Evolutionary conservation across 202 grass and related monocot species (phyloP), one percentile per base, ranked within the genome.

Genomic region (Elaeis oleifera): DNA sequence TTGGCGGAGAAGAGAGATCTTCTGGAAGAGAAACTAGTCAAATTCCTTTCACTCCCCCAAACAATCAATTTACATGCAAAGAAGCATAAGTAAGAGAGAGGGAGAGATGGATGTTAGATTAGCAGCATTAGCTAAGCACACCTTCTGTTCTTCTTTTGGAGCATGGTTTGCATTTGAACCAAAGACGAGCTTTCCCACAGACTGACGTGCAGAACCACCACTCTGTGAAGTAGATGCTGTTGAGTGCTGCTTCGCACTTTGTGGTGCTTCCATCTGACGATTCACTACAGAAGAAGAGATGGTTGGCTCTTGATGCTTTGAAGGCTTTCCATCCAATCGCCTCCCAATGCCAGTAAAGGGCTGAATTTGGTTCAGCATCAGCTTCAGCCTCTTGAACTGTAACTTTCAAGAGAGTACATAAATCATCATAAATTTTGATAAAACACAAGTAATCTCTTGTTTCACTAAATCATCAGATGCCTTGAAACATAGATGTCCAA

Each of bases 131-230:
- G 20, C 20, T 20, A 49, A 27, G 24, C 11, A 18, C 82, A 84
- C 85, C 84, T 85, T 76, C 13, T 80, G 69, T 44, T 55, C 49
- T 78, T 81, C 83, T 73, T 84, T 86, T 31, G 59, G 54, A 54
- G 32, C 36, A 69, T 53, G 83, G 68, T 65, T 80, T 65, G 74
- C 29, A 72, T 64, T 77, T 65, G 90, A 90, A 80, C 86, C 86
- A 71, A 90, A 90, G 53, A 95, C 75, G 72, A 95, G 86, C 66
- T 87, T 95, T 75, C 83, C 86, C 52, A 72, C 57, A 69, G 72
- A 68, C 63, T 78, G 80, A 22, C 63, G 63, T 9, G 36, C 36
- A 8, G 78, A 69, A 68, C 63, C 58, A 61, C 69, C 70, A 76
- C 74, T 80, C 65, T 51, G 71, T 55, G 72, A 74, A 56, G 80